Base-by-base conservation (phyloP, 495 filamentous ascomycete species). In the Xylaria grammica region DNA sequence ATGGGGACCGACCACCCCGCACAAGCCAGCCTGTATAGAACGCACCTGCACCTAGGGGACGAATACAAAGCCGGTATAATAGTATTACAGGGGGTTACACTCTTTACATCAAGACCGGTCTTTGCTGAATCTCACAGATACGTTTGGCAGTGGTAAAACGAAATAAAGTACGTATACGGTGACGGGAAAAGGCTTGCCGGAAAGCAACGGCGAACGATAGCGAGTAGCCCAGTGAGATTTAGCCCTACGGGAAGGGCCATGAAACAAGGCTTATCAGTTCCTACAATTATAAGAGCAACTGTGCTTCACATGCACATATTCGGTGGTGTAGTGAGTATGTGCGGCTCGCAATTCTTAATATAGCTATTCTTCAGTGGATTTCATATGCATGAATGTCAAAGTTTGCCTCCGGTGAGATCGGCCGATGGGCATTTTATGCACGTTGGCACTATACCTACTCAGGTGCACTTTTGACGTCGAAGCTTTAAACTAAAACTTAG, bases 1-100 rank as follows among this genome's bases (percentile, higher is more conserved):
- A 22, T 2, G 45, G 8, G 44, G 40, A 63, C 15, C 40, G 1
- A 38, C 36, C 10, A 9, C 7, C n/a, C 19, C 62, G 22, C 27
- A 42, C 53, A 30, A 55, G 42, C 62, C 62, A 58, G 53, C 44
- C 45, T 22, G 40, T 55, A 46, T 63, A 55, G 40, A 40, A 20
- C 26, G 38, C 19, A 20, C 17, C 8, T 30, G 59, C 13, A 34
- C 19, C 6, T 15, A 1, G 6, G 22, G 22, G 9, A 15, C 15
- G 3, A 24, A 38, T 1, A 13, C 9, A 50, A 38, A 29, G 11
- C 3, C 3, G 11, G 3, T 17, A 49, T 46, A 44, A 6, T 26
- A 27, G 30, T 11, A 10, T 8, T 30, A n/a, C 8, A 46, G 13
- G 13, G 19, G 7, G 6, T 38, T 13, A 20, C 17, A 29, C 17